phyloP scores from a whole-genome alignment of 1,284 basidiomycete species.

The Trametes polyzona region DNA sequence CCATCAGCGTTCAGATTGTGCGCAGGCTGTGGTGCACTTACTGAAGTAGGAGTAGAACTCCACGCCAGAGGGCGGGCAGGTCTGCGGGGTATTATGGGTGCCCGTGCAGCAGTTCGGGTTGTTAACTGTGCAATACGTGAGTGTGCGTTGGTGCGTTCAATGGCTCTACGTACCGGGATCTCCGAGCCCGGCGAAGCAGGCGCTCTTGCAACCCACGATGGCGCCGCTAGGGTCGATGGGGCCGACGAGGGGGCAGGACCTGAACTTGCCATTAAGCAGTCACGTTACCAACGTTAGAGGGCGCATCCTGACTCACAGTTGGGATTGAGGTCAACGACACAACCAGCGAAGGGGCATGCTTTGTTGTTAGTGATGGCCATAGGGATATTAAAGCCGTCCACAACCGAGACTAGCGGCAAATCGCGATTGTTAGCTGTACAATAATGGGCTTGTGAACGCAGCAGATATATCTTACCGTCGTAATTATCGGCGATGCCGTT shows the following conservation, averaged over 20 bases:
- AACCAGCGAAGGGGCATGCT: conserved; percentile 44
- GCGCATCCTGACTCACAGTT: conserved; percentile 28
- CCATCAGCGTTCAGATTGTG: conserved; percentile 26
- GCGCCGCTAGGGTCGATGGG: conserved; percentile 41
- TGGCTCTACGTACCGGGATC: conserved; percentile 34
- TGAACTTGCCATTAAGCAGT: background rate
- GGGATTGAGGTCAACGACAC: conserved; percentile 46
- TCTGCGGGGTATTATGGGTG: conserved; percentile 40
- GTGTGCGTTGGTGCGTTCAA: conserved; percentile 6
- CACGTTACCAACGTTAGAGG: background rate
- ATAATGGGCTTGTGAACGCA: background rate
- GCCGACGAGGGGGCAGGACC: conserved; percentile 42
- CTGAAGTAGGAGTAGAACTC: conserved; percentile 31
- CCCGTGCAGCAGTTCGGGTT: conserved; percentile 50
- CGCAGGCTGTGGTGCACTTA: background rate
- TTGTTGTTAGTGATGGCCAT: conserved; percentile 43
- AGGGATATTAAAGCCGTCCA: conserved; percentile 47
- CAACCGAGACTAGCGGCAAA: conserved; percentile 36
- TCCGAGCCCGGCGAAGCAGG: conserved; percentile 44
- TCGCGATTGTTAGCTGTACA: too few relatives aligned
- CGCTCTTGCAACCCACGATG: conserved; percentile 48
- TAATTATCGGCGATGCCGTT: conserved; percentile 40
- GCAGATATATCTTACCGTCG: conserved; percentile 36
- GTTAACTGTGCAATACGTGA: conserved; percentile 27
- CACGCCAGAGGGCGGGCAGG: conserved; percentile 46